Percentiles rank a stretch among this genome's conserved stretches.
Evolutionary conservation across 2,329 filamentous ascomycete genomes (phyloP).

Genomic region (Clonostachys byssicola): DNA sequence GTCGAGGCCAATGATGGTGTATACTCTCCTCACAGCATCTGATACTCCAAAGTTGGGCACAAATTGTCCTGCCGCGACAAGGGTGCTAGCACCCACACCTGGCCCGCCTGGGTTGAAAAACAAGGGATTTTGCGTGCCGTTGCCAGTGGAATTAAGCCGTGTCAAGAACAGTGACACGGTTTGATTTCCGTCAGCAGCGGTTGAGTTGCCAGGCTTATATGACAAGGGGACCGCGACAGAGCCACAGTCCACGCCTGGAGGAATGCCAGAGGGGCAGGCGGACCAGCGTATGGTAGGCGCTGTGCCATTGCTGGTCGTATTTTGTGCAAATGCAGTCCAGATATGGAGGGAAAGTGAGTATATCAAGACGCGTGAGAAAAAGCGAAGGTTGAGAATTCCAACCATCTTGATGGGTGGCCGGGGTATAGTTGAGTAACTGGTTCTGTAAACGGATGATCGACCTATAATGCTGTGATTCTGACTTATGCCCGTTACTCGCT

Average conservation of each 20-base stretch:
- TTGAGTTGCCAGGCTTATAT: slow-evolving; percentile 5
- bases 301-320: no score
- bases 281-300: not conserved
- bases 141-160: slow-evolving; percentile 1
- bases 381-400: no score
- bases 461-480: no score
- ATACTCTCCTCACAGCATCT: slow-evolving; percentile 14
- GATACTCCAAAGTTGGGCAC: slow-evolving; percentile 7
- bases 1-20: slow-evolving; percentile 37
- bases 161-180: slow-evolving; percentile 1
- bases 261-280: not conserved
- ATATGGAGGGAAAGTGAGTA: no score
- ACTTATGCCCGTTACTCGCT: no score
- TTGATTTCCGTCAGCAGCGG: not conserved
- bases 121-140: not conserved
- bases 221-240: not conserved
- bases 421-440: no score
- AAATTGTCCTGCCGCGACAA: slow-evolving; percentile 1
- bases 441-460: no score
- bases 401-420: no score
- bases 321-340: no score
- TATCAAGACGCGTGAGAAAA: no score
- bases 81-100: slow-evolving; percentile 4
- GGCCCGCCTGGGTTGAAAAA: slow-evolving; percentile 15
- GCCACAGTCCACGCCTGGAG: not conserved